phyloP scores from a whole-genome alignment of 352 stramenopile genomes.

The Globisporangium acanthophoron region DNA sequence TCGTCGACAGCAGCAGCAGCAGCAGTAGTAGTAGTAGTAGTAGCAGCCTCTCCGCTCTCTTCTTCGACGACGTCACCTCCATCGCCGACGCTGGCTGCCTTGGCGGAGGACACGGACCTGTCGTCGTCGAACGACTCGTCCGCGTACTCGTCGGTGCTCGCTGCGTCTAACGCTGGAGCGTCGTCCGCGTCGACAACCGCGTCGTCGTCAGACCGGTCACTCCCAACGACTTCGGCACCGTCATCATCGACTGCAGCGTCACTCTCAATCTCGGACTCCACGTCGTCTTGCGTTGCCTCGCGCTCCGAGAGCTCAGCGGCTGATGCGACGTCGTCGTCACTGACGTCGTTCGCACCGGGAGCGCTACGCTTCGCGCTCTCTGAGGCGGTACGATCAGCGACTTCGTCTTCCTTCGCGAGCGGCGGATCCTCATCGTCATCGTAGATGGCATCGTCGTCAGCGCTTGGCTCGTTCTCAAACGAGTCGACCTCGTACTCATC shows the following conservation, averaged over 20 bases:
- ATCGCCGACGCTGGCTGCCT: not conserved
- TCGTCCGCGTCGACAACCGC: not conserved
- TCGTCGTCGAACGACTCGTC: conserved; percentile 37
- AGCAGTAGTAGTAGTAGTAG: not conserved
- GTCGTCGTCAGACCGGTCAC: not conserved
- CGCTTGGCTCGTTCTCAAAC: conserved; percentile 22
- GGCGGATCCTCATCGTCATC: not conserved
- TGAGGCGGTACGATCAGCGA: not conserved
- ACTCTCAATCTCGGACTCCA: conserved; percentile 8
- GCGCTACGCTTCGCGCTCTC: not conserved
- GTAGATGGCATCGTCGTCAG: not conserved
- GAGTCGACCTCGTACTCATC: conserved; percentile 34
- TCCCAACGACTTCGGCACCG: not conserved
- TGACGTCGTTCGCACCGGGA: not conserved
- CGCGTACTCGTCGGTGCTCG: conserved; percentile 19
- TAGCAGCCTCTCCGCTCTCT: not conserved
- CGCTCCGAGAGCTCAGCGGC: not conserved
- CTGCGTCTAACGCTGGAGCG: not conserved
- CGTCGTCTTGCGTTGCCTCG: not conserved
- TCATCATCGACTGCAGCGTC: conserved; percentile 8
- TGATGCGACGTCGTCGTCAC: conserved; percentile 7
- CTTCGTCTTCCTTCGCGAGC: conserved; percentile 1
- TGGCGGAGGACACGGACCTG: conserved; percentile 11
- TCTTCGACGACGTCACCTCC: not conserved
- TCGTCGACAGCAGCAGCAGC: not conserved